Evolutionary conservation across 1,284 basidiomycete genomes (phyloP).

Genomic region (Microbotryomycetes sp.): DNA sequence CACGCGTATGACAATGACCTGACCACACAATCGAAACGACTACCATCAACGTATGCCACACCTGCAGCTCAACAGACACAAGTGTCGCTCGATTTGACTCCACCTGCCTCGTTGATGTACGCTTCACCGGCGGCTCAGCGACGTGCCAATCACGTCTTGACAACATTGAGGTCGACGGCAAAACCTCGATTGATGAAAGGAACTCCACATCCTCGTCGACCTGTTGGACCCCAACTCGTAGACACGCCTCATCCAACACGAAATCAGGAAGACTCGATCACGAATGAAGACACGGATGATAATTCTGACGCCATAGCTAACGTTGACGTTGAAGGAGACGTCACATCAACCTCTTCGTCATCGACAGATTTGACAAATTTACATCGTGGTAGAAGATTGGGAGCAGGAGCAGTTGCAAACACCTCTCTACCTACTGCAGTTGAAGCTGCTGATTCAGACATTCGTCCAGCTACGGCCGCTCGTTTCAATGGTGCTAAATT

Average conservation of each 20-base stretch:
- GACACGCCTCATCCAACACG: slow-evolving; percentile 5
- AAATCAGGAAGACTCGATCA: no score
- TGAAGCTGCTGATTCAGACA: slow-evolving; percentile 53
- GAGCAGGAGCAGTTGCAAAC: slow-evolving; percentile 57
- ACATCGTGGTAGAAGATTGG: no score
- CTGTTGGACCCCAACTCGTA: slow-evolving; percentile 5
- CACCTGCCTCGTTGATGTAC: neutral
- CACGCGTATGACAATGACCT: neutral
- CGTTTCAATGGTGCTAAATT: slow-evolving; percentile 73
- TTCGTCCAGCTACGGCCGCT: slow-evolving; percentile 54
- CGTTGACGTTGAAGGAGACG: slow-evolving; percentile 8
- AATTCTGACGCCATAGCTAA: slow-evolving; percentile 1
- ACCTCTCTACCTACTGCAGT: slow-evolving; percentile 55
- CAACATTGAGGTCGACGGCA: slow-evolving; percentile 34
- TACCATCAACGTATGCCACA: neutral
- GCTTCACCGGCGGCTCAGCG: slow-evolving; percentile 24
- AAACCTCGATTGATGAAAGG: slow-evolving; percentile 19
- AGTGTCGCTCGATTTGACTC: neutral
- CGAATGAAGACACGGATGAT: slow-evolving; percentile 10
- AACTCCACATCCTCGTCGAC: slow-evolving; percentile 21
- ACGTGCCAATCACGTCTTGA: slow-evolving; percentile 32
- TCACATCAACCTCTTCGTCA: slow-evolving; percentile 2
- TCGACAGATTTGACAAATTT: slow-evolving; percentile 68
- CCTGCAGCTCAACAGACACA: neutral
- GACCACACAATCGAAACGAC: neutral